Evolutionary conservation across 2,329 filamentous ascomycete species (phyloP).

Genomic region (Penicillium freii): DNA sequence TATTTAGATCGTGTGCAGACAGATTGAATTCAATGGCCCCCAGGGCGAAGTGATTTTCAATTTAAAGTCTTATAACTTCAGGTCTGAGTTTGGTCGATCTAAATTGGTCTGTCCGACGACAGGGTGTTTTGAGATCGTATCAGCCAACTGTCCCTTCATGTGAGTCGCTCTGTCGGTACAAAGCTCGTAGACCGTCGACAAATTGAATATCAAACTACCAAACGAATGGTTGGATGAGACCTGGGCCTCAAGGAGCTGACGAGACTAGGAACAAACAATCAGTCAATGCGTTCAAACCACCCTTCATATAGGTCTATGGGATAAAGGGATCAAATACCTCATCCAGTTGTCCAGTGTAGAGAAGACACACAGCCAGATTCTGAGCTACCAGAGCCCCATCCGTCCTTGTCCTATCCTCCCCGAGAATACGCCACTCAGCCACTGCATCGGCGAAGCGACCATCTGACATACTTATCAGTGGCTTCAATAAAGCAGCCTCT

Average conservation of each 20-base stretch:
- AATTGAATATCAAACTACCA: constrained; percentile 80
- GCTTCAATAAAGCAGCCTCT: constrained; percentile 43
- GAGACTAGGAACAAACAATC: constrained; percentile 51
- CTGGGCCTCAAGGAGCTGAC: constrained; percentile 64
- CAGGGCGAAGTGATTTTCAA: constrained; percentile 3
- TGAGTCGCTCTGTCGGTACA: constrained; percentile 73
- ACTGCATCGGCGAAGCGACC: constrained; percentile 67
- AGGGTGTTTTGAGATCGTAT: constrained; percentile 62
- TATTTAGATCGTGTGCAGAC: constrained; percentile 14
- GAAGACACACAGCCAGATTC: constrained; percentile 77
- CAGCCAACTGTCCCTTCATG: constrained; percentile 69
- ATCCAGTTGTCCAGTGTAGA: constrained; percentile 76
- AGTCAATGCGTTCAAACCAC: not conserved
- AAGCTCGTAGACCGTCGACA: constrained; percentile 87
- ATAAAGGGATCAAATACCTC: constrained; percentile 54
- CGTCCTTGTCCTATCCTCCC: constrained; percentile 45
- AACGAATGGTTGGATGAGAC: constrained; percentile 65
- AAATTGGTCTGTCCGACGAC: constrained; percentile 58
- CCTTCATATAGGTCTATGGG: not conserved
- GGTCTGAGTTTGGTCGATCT: constrained; percentile 70
- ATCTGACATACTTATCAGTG: constrained; percentile 75
- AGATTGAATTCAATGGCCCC: constrained; percentile 10
- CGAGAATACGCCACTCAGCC: constrained; percentile 57
- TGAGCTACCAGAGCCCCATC: constrained; percentile 70
- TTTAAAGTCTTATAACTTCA: constrained; percentile 62